A percentile compares a stretch with the other conserved stretches of the same genome.
These are phyloP conservation scores for Saccharum officinarum DNA, from an alignment of 176 grass and related monocot genomes.

Conservation along the genomic window DNA sequence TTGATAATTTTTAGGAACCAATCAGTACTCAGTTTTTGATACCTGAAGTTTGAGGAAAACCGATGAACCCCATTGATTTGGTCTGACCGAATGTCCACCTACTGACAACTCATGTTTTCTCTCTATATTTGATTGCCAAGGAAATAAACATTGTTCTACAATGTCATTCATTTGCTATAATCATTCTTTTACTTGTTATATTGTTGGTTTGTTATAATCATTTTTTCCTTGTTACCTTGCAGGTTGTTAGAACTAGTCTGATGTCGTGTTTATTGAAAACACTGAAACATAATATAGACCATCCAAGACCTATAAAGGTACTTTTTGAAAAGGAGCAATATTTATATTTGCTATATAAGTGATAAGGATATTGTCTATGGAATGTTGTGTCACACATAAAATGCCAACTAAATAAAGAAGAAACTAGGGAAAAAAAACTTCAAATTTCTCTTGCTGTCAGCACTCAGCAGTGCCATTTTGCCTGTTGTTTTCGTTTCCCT, in stretches of 20 bases:
- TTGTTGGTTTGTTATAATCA: not conserved
- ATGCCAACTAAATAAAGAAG: not conserved
- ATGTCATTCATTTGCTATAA: not conserved
- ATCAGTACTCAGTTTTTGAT: too few relatives aligned
- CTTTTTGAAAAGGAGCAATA: slow-evolving; percentile 2
- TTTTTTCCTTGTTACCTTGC: slow-evolving; percentile 39
- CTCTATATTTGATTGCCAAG: not conserved
- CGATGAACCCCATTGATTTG: not conserved
- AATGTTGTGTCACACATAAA: not conserved
- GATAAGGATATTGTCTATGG: not conserved
- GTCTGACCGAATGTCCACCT: not conserved
- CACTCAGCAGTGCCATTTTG: not conserved
- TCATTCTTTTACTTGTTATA: not conserved
- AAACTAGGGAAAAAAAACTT: not conserved
- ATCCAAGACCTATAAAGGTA: slow-evolving; percentile 97
- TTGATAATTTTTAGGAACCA: too few relatives aligned
- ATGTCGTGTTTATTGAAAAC: slow-evolving; percentile 96
- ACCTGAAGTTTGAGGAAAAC: too few relatives aligned
- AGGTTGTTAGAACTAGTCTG: slow-evolving; percentile 90
- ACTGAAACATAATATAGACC: slow-evolving; percentile 96
- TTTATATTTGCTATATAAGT: not conserved
- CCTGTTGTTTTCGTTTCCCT: not conserved
- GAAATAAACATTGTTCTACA: not conserved
- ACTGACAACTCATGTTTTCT: slow-evolving; percentile 2
- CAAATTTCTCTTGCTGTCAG: not conserved